Percentiles rank a stretch among this genome's conserved stretches.
Evolutionary conservation across 2,329 filamentous ascomycete species (phyloP).

Genomic region (Triangularia setosa): DNA sequence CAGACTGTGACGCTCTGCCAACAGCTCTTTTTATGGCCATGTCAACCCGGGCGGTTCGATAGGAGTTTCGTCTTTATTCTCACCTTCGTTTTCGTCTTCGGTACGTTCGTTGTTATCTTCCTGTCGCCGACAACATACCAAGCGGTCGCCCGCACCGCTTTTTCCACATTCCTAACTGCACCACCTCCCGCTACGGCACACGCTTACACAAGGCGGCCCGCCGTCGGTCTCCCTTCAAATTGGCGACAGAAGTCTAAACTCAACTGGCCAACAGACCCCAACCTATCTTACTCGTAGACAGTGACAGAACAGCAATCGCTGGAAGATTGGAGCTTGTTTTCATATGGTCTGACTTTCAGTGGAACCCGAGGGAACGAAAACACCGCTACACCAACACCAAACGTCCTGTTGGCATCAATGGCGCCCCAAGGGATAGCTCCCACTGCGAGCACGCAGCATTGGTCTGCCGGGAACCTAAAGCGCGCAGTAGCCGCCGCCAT

Average conservation of each 20-base stretch:
- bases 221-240: background rate
- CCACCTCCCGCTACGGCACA: constrained; percentile 1
- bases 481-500: constrained; percentile 11
- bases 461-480: constrained; percentile 9
- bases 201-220: background rate
- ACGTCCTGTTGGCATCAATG: background rate
- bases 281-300: background rate
- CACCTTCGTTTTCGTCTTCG: background rate
- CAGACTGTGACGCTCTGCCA: background rate
- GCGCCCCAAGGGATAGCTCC: background rate
- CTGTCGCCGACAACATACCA: background rate
- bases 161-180: constrained; percentile 1
- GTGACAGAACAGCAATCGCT: no score
- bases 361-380: background rate
- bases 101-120: background rate
- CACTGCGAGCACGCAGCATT: background rate
- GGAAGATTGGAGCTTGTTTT: background rate
- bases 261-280: background rate
- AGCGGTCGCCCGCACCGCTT: background rate
- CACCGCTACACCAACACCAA: background rate
- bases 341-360: background rate
- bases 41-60: background rate
- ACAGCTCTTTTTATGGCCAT: background rate
- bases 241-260: background rate
- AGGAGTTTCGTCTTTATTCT: background rate